Evolutionary conservation across 2,329 filamentous ascomycete genomes (phyloP).

Genomic region (Ophiostoma sp.): DNA sequence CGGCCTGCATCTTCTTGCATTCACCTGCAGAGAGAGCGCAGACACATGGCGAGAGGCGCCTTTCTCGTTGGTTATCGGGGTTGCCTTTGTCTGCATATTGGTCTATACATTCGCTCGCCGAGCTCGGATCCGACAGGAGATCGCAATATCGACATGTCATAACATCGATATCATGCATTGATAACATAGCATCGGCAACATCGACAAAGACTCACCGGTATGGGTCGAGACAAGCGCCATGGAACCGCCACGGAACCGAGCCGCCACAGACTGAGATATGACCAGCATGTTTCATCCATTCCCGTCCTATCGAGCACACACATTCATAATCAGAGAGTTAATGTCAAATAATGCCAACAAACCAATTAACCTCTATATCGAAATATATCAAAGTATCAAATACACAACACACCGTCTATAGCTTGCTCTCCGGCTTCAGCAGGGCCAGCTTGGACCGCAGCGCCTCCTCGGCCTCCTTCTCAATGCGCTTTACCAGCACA

Average conservation of each 20-base stretch:
- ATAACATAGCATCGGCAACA: neutral
- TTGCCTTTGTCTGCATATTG: neutral
- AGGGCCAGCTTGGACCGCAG: conserved; percentile 56
- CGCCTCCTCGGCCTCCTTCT: conserved; percentile 66
- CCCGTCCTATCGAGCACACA: neutral
- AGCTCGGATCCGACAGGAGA: neutral
- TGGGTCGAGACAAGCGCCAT: neutral
- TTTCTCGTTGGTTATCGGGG: neutral
- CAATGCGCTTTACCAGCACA: conserved; percentile 64
- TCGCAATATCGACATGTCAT: neutral
- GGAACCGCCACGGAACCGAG: neutral
- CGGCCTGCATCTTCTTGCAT: neutral
- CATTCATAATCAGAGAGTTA: neutral
- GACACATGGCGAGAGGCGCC: neutral
- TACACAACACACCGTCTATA: conserved; percentile 37
- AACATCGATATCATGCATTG: neutral
- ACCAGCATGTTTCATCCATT: neutral
- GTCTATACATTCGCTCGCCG: neutral
- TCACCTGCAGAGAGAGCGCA: neutral
- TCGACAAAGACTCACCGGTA: conserved; percentile 3
- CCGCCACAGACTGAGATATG: conserved; percentile 5
- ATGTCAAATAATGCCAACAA: too few relatives aligned
- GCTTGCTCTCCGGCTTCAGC: conserved; percentile 53
- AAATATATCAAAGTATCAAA: neutral
- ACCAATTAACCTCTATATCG: too few relatives aligned